Evolutionary conservation across 805 yeast genomes (phyloP), one percentile per base, ranked within the genome.

Genomic region (Torulaspora maleeae): DNA sequence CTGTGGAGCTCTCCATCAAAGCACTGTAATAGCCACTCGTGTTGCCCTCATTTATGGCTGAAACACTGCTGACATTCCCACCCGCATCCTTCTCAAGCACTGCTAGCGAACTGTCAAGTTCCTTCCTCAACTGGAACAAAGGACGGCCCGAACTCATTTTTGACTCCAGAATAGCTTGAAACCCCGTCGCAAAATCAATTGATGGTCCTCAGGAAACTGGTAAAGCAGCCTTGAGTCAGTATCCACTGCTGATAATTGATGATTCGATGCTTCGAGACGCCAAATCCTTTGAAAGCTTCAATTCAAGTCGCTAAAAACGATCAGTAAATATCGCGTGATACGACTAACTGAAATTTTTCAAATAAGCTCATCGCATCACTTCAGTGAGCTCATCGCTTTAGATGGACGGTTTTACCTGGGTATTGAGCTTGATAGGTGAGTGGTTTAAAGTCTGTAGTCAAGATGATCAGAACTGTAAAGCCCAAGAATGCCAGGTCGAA

Each of bases 401-500:
- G 19, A 32, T 15, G 35, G 22, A 13, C 10, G 22, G 4, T 7
- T 32, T 16, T 6, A 15, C 9, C 17, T n/a, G 11, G 19, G 8
- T 16, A 16, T 17, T 19, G 24, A 3, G n/a, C 12, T 1, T 11
- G 4, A 12, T 6, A 20, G n/a, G 3, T 17, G 36, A 22, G 4
- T 8, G 25, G 12, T 16, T 33, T n/a, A 2, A 19, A 19, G 27
- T 17, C 27, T 35, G 6, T 6, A 20, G 20, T 9, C 13, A 39
- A 17, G 37, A 43, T 43, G 47, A 43, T 43, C 39, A 43, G 47
- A 39, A 43, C 47, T 12, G 47, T 83, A 36, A 83, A 88, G 56
- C 98, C 99, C 29, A 90, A 89, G 71, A 93, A 83, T 62, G 96
- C 96, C 44, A 88, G 98, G 62, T 79, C 96, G 45, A 93, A 93